phyloP scores from a whole-genome alignment of 164 flowering plant genomes.

The Dillenia turbinata region DNA sequence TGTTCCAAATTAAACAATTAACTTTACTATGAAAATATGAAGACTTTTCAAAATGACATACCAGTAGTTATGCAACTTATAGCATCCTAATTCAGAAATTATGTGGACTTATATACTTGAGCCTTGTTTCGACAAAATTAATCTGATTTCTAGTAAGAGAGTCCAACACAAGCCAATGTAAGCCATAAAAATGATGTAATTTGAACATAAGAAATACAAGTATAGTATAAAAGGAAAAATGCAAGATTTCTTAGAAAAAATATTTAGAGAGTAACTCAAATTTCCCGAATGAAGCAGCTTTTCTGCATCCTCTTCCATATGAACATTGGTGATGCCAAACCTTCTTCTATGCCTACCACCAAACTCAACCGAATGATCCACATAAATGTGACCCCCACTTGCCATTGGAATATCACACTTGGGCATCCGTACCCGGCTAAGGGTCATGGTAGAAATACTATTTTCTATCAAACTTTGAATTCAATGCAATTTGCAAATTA shows the following conservation, averaged over 20 bases:
- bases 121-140: too few species aligned
- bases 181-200: too few species aligned
- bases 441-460: constrained; percentile 94
- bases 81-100: too few species aligned
- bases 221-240: too few species aligned
- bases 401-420: constrained; percentile 95
- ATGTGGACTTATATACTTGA: too few species aligned
- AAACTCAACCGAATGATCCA: constrained; percentile 89
- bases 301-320: constrained; percentile 99
- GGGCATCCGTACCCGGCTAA: constrained; percentile 94
- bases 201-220: too few species aligned
- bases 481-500: constrained; percentile 62
- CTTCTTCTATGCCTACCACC: constrained; percentile 92
- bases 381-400: constrained; percentile 54
- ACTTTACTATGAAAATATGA: background rate
- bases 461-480: constrained; percentile 89
- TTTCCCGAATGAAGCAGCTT: constrained; percentile 75
- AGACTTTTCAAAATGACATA: background rate
- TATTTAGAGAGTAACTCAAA: constrained; percentile 68
- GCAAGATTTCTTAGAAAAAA: background rate
- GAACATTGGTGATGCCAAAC: constrained; percentile 91
- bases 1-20: too few species aligned
- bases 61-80: too few species aligned
- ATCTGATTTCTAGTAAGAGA: too few species aligned
- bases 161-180: too few species aligned